Evolutionary conservation across 345 rosid genomes (phyloP).

Genomic region (Psidium guajava): DNA sequence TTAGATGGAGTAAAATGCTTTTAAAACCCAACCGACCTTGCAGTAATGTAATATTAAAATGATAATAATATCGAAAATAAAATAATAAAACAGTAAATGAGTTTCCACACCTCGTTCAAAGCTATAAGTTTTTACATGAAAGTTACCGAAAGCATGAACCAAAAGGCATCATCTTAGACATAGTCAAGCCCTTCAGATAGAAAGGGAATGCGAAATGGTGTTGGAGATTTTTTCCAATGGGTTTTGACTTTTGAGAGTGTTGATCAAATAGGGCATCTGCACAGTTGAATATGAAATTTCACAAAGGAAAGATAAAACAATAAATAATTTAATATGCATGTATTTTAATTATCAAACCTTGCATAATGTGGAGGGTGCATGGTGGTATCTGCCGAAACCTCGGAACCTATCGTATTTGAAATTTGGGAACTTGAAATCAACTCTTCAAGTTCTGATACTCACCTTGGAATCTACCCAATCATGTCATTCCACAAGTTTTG

Average conservation of each 20-base stretch:
- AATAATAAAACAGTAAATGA: too few relatives aligned
- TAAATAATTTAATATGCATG: not conserved
- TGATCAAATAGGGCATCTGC: not conserved
- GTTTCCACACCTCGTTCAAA: too few relatives aligned
- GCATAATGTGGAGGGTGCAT: not conserved
- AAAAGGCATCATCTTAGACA: not conserved
- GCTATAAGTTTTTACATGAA: too few relatives aligned
- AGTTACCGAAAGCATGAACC: not conserved
- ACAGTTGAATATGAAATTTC: not conserved
- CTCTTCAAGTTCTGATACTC: not conserved
- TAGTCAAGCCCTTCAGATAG: not conserved
- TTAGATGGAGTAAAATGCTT: not conserved
- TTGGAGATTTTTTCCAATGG: not conserved
- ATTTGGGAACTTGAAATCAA: not conserved
- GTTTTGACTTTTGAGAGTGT: not conserved
- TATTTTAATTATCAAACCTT: not conserved
- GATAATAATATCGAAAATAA: too few relatives aligned
- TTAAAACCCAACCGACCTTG: not conserved
- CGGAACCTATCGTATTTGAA: not conserved
- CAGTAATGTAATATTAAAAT: too few relatives aligned
- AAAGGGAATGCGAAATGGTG: not conserved
- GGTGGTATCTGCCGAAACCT: not conserved
- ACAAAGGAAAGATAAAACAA: not conserved
- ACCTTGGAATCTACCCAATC: not conserved
- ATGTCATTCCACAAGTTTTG: not conserved